Percentiles rank a stretch among this genome's conserved stretches.
Evolutionary conservation across 176 grass and related monocot species (phyloP).

Genomic region (Cenchrus americanus): DNA sequence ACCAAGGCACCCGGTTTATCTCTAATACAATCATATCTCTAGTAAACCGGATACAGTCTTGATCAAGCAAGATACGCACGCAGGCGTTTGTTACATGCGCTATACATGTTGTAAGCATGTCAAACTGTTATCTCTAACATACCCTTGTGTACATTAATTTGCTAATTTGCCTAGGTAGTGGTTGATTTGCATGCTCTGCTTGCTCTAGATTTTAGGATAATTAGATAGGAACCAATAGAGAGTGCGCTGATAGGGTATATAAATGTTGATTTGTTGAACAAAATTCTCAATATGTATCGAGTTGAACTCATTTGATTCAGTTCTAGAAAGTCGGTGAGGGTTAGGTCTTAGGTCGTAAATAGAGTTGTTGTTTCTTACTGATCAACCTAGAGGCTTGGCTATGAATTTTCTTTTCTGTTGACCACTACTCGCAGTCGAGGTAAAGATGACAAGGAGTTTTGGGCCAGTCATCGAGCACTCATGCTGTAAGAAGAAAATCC

Average conservation of each 20-base stretch:
- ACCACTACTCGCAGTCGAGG: not conserved
- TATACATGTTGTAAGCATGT: too few species aligned
- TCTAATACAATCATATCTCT: too few species aligned
- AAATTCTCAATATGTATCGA: not conserved
- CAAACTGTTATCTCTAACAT: too few species aligned
- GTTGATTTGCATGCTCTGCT: not conserved
- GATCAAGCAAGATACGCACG: too few species aligned
- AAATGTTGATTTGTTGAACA: not conserved
- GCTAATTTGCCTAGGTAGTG: not conserved
- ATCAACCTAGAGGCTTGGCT: not conserved
- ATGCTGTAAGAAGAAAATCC: not conserved
- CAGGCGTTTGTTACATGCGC: too few species aligned
- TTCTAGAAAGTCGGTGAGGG: not conserved
- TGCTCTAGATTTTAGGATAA: too few species aligned
- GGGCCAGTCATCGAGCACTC: constrained; percentile 44
- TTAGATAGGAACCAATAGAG: too few species aligned
- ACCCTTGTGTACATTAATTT: not conserved
- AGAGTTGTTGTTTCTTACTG: not conserved
- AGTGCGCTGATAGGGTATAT: too few species aligned
- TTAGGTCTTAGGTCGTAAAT: not conserved
- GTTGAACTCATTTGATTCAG: not conserved
- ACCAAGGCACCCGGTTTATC: too few species aligned
- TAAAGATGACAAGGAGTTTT: constrained; percentile 5
- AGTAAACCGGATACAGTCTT: too few species aligned
- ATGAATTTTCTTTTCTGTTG: not conserved